phyloP scores from a whole-genome alignment of 2,329 filamentous ascomycete species.

The Waltergamsia citrina region DNA sequence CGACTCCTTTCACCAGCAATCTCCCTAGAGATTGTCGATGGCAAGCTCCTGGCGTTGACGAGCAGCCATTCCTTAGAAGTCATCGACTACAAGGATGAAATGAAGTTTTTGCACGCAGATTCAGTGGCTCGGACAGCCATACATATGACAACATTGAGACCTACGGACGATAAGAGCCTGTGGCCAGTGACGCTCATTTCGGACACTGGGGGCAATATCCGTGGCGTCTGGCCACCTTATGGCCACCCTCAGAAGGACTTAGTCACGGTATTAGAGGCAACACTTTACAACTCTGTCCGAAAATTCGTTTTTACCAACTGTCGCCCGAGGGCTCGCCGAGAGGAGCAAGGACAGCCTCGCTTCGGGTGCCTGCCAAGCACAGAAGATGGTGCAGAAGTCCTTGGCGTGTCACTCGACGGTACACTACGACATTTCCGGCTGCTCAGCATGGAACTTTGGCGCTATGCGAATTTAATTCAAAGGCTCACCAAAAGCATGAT shows the following conservation, averaged over 20 bases:
- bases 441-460: constrained; percentile 52
- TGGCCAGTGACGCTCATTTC: constrained; percentile 37
- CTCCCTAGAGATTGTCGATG: constrained; percentile 34
- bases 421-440: constrained; percentile 61
- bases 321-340: constrained; percentile 39
- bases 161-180: constrained; percentile 12
- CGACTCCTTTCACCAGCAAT: constrained; percentile 43
- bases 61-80: constrained; percentile 45
- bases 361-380: constrained; percentile 34
- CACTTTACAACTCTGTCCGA: constrained; percentile 45
- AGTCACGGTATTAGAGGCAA: constrained; percentile 42
- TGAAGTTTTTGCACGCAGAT: constrained; percentile 35
- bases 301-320: constrained; percentile 43
- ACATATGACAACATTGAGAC: constrained; percentile 36
- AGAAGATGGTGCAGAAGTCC: constrained; percentile 36
- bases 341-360: constrained; percentile 17
- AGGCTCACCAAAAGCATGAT: constrained; percentile 47
- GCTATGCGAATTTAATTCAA: constrained; percentile 64
- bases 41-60: constrained; percentile 42
- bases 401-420: constrained; percentile 63
- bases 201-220: constrained; percentile 34
- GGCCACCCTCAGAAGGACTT: constrained; percentile 28
- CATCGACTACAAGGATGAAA: constrained; percentile 34
- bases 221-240: constrained; percentile 41
- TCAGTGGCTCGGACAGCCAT: constrained; percentile 29